Base-by-base conservation (phyloP, 2,329 filamentous ascomycete genomes). In the Biscogniauxia sp. region DNA sequence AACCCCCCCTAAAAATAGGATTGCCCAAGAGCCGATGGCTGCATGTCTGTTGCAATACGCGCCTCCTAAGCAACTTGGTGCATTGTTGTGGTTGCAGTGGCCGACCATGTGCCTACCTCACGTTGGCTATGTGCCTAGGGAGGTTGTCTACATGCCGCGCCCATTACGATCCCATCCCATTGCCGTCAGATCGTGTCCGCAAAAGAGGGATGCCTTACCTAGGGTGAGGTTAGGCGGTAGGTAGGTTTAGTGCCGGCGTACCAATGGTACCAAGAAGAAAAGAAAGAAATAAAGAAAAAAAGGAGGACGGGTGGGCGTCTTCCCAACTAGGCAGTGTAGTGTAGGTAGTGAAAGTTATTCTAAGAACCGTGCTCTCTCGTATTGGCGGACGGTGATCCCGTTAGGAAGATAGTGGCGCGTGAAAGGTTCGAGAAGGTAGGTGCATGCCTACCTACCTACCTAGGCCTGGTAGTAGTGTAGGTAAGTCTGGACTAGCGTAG, bases 371-470 rank as follows among this genome's bases (percentile, higher is more conserved):
- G 37, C 37, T 45, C 37, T 45, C 37, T 45, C 37, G 37, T 45
- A 45, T 45, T 45, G 37, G 37, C 37, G 15, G 15, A 45, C 37
- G 37, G 37, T 45, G 37, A 13, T 45, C 37, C 37, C 37, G 37
- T 45, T 4, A n/a, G 37, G 15, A 45, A 61, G 63, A 63, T 28
- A 66, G 64, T 66, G 62, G 62, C 59, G 25, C 64, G 53, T 56
- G 41, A 51, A 55, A 51, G 58, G 17, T 60, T 66, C 61, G 57
- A 66, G 64, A 66, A 66, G 64, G 62, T 59, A 61, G 60, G n/a
- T n/a, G n/a, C n/a, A n/a, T n/a, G n/a, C n/a, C n/a, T n/a, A n/a
- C n/a, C n/a, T n/a, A 23, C 23, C 23, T 23, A 23, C 2, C 2
- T 23, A 23, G 23, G 23, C 2, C n/a, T n/a, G 23, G 23, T 23